Evolutionary conservation across 306 rosid genomes (phyloP), one percentile per base, ranked within the genome.

Genomic region (Crataegus laevigata): DNA sequence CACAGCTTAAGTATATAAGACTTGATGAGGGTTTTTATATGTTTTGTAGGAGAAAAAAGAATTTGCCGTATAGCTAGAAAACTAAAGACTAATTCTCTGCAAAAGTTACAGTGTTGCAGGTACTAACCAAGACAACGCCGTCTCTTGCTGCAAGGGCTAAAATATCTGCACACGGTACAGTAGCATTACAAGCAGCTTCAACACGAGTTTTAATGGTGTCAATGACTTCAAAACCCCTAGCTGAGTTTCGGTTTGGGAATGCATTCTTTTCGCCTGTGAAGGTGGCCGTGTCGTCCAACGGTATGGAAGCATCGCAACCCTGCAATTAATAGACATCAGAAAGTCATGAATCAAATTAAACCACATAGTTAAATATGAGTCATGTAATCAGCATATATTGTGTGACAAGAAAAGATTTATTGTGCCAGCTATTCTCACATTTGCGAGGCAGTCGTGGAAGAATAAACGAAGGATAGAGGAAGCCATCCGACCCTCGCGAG

Each of bases 391-490:
- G 5, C 26, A 45, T 21, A 75, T 12, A 43, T 19, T 1, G 28
- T 32, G 15, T 24, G 55, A 19, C 19, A 59, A 43, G 18, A 3
- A n/a, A 55, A 17, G 6, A 12, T n/a, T n/a, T 11, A 34, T 3
- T 66, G 14, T 4, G 58, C 17, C 3, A 43, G 1, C 4, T 34
- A 25, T 4, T 6, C 73, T 55, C 71, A 90, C 98, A 66, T 91
- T 87, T 0, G 91, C 96, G 6, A 94, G 91, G 84, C 94, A 91
- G 55, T 94, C 96, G 51, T 94, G 98, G 89, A 94, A 94, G 89
- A 91, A 87, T 84, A 94, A 60, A 55, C 94, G 94, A 75, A 91
- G 89, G 52, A 91, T 78, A 22, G 98, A 94, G 77, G 97, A 96
- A 1, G 82, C 98, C 2, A 94, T 30, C 1, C 96, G 79, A 3